Base-by-base conservation (phyloP, 192 early-diverging fungal genomes). In the Backusella luteola region DNA sequence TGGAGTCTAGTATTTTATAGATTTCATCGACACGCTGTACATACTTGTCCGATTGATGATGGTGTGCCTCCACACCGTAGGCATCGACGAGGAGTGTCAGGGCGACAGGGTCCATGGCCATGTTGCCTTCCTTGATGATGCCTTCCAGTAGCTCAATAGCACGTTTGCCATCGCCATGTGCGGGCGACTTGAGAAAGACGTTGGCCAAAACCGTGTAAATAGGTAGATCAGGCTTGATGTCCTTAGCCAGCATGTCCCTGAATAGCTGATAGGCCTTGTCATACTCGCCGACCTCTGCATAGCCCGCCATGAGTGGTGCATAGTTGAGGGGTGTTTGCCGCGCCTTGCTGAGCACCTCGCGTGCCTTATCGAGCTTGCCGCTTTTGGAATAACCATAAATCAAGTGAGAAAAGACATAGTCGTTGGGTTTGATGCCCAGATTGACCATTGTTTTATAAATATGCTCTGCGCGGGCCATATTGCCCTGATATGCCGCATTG, bases 141-240 rank as follows among this genome's bases (percentile, higher is more conserved):
- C 69, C 76, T 14, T 71, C 44, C 6, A 77, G 34, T 2, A 70
- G 15, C 4, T 42, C 17, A 14, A 79, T 68, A 1, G 69, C 67
- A n/a, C 68, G 39, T 23, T 68, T 59, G 17, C 41, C 68, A 8
- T 75, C 56, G 1, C 32, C 36, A 4, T 19, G 39, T 26, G 19
- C 46, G 0, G 63, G 49, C 6, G 66, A 70, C 3, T 75, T 56
- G 12, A 79, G 21, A 46, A 79, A 75, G 42, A 75, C 53, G 6
- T 69, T 38, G 12, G 78, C 73, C 8, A 79, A 44, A 9, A 79
- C 74, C 7, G 78, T 79, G 26, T 79, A 79, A n/a, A 67, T 75
- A 0, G n/a, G 19, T 11, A 69, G 23, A 63, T 79, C 78, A 9
- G 78, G 49, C 29, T 29, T 8, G 29, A 79, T 66, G 7, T 67